A percentile compares a stretch with the other conserved stretches of the same genome.
Evolutionary conservation across 805 yeast genomes (phyloP).

Genomic region (Saturnispora gosingensis): DNA sequence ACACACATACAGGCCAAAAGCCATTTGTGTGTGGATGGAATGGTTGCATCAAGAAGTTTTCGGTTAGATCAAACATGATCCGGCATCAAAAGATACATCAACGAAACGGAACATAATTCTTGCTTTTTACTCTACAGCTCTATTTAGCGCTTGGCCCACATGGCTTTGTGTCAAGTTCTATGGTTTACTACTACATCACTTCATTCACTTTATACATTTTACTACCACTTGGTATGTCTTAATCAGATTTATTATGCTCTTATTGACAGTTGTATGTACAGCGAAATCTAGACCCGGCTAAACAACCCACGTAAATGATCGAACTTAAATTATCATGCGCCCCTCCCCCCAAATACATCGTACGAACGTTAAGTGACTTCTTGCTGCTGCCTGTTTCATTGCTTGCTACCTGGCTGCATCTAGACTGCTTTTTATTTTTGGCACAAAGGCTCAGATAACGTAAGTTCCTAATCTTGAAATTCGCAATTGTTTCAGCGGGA

Average conservation of each 20-base stretch:
- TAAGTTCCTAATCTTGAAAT: background rate
- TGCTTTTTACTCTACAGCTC: background rate
- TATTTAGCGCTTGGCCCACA: background rate
- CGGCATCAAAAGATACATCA: slow-evolving; percentile 66
- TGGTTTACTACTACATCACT: background rate
- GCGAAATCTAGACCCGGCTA: too few species aligned
- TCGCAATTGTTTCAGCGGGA: too few species aligned
- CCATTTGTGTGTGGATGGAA: slow-evolving; percentile 69
- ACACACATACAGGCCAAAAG: slow-evolving; percentile 83
- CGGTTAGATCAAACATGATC: slow-evolving; percentile 72
- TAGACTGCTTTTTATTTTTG: background rate
- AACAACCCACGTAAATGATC: too few species aligned
- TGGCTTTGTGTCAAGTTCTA: background rate
- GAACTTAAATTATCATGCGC: too few species aligned
- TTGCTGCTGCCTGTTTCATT: too few species aligned
- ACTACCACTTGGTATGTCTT: background rate
- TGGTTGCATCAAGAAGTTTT: slow-evolving; percentile 59
- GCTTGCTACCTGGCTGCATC: background rate
- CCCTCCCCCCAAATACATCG: too few species aligned
- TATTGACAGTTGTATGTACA: too few species aligned
- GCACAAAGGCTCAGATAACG: background rate
- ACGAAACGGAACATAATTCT: background rate
- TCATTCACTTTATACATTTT: background rate
- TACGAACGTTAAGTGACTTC: too few species aligned
- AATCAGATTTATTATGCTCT: background rate